Base-by-base conservation (phyloP, 768 basidiomycete species). In the Chalciporus pseudorubinellus region DNA sequence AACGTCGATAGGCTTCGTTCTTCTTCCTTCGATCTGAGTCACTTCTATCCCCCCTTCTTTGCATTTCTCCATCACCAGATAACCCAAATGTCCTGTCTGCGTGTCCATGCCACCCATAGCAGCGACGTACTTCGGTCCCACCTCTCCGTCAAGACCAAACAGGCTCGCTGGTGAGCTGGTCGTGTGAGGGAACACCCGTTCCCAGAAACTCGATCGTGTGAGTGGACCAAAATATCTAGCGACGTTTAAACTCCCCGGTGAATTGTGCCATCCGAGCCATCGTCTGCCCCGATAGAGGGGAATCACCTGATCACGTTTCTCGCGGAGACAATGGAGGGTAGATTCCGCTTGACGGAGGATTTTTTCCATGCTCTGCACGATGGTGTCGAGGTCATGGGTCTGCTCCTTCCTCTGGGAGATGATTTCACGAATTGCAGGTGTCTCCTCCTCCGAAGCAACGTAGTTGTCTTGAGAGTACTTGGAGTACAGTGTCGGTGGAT, bases 201-300 rank as follows among this genome's bases (percentile, higher is more conserved):
- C 16, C 34, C 14, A 16, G 34, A n/a, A 16, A 36, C 16, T 2
- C 34, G 34, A 36, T 6, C n/a, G 14, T 8, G 14, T 36, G n/a
- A 16, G 14, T 7, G 16, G 14, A n/a, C 26, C 65, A 45, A 70
- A 70, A 9, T 60, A 58, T 40, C 59, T 65, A 18, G 70, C 71
- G 33, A 72, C 57, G 4, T 47, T 45, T 31, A 66, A 68, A 10
- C 53, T 62, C 26, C 71, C 72, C 0, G 69, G 70, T n/a, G 62
- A 69, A 46, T 72, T 73, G 24, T 72, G 72, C 67, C 67, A 72
- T 16, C 70, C 72, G 13, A 72, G 50, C 67, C 66, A 73, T 33
- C 60, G 63, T 44, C 65, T 62, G 20, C 62, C 62, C 43, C 63
- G 44, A 46, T 61, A 70, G 18, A 72, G 54, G 44, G 70, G 72